Percentiles rank a stretch among this genome's conserved stretches.
These are phyloP conservation scores for Chaetomium cochliodes DNA, from an alignment of 495 filamentous ascomycete species.

Conservation along the genomic window DNA sequence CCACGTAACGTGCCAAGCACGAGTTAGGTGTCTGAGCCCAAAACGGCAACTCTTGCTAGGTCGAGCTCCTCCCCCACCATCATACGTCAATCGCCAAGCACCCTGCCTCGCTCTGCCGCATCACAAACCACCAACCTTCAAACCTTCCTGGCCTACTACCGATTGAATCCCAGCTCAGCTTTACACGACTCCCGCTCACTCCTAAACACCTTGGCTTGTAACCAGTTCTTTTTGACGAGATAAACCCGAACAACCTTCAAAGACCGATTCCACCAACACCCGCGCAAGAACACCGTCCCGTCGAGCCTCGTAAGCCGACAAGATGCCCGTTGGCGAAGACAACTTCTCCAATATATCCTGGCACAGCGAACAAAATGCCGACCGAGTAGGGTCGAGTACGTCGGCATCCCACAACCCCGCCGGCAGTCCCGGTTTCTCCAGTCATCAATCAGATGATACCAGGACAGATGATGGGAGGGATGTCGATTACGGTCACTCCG, in stretches of 20 bases:
- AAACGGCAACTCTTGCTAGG: neutral
- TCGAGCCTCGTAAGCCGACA: conserved; percentile 13
- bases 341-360: conserved; percentile 54
- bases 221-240: neutral
- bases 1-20: too few relatives aligned
- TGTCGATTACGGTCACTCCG: conserved; percentile 63
- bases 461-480: conserved; percentile 30
- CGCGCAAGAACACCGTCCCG: neutral
- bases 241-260: neutral
- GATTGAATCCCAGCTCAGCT: neutral
- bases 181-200: neutral
- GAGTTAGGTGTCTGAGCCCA: too few relatives aligned
- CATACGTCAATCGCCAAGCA: conserved; percentile 17
- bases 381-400: conserved; percentile 21
- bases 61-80: neutral
- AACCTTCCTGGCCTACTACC: neutral
- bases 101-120: neutral
- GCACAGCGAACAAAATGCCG: conserved; percentile 41
- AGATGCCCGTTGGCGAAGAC: conserved; percentile 51
- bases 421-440: conserved; percentile 26
- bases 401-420: conserved; percentile 23
- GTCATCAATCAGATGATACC: conserved; percentile 28
- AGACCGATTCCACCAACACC: neutral
- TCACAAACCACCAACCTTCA: neutral
- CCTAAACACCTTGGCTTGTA: neutral